phyloP scores from a whole-genome alignment of 495 filamentous ascomycete genomes.

The Letharia columbiana region DNA sequence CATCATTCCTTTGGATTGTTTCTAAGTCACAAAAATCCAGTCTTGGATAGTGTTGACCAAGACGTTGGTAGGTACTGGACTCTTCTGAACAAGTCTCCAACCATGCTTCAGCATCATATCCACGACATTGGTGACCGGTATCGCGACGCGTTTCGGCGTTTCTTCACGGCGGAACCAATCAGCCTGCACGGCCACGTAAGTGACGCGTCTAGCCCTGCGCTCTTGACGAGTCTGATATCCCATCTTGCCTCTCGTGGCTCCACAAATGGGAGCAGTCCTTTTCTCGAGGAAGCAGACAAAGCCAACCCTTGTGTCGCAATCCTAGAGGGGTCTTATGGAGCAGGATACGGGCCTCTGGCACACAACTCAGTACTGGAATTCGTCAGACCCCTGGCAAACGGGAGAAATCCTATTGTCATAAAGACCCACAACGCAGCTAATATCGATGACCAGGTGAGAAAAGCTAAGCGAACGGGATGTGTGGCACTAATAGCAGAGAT shows the following conservation, averaged over 20 bases:
- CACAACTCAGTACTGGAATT: constrained; percentile 6
- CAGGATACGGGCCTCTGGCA: constrained; percentile 12
- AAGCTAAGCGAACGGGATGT: constrained; percentile 10
- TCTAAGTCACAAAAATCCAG: constrained; percentile 15
- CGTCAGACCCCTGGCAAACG: constrained; percentile 10
- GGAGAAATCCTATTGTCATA: constrained; percentile 2
- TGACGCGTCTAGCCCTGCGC: constrained; percentile 13
- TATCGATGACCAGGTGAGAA: constrained; percentile 10
- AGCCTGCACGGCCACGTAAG: constrained; percentile 19
- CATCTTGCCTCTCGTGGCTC: constrained; percentile 3
- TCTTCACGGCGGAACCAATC: constrained; percentile 10
- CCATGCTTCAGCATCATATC: constrained; percentile 5
- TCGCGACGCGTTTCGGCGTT: constrained; percentile 1
- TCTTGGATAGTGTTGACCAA: constrained; percentile 1
- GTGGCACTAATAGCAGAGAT: constrained; percentile 16
- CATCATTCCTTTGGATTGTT: constrained; percentile 19
- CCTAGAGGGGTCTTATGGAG: constrained; percentile 9
- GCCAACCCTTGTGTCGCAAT: constrained; percentile 8
- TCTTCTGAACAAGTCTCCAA: background rate
- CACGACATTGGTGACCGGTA: constrained; percentile 12
- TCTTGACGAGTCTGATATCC: constrained; percentile 15
- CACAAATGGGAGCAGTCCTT: background rate
- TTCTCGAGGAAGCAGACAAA: constrained; percentile 5
- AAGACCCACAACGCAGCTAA: background rate
- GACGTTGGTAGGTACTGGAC: constrained; percentile 14